Percentiles rank a stretch among this genome's conserved stretches.
These are phyloP conservation scores for Achaetomium macrosporum DNA, from an alignment of 2,329 filamentous ascomycete genomes.

Conservation along the genomic window DNA sequence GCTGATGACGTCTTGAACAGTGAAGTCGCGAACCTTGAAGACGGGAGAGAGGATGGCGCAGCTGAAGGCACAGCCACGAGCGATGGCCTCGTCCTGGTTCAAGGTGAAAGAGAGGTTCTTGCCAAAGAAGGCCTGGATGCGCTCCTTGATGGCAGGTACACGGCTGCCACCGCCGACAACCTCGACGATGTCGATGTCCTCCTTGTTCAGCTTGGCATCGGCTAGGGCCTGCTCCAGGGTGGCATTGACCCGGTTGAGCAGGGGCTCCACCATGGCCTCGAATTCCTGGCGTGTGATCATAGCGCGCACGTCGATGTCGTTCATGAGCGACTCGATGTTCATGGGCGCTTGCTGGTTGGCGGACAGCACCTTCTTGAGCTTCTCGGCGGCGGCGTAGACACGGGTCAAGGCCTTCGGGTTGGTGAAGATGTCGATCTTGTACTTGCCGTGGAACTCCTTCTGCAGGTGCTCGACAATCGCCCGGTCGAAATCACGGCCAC, in stretches of 20 bases:
- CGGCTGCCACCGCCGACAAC: conserved; percentile 92
- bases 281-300: conserved; percentile 93
- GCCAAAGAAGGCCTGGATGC: conserved; percentile 84
- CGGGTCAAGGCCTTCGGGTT: conserved; percentile 87
- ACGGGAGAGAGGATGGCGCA: conserved; percentile 95
- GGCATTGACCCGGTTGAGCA: conserved; percentile 64
- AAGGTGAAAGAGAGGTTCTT: conserved; percentile 92
- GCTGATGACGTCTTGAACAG: conserved; percentile 93
- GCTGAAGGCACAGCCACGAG: conserved; percentile 92
- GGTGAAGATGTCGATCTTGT: conserved; percentile 89
- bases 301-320: conserved; percentile 84
- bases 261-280: conserved; percentile 80
- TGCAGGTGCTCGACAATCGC: conserved; percentile 91
- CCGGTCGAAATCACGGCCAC: conserved; percentile 95
- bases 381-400: conserved; percentile 84
- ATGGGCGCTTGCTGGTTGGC: conserved; percentile 88
- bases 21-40: conserved; percentile 97
- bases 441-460: conserved; percentile 94
- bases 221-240: conserved; percentile 88
- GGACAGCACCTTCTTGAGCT: conserved; percentile 96
- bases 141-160: conserved; percentile 87
- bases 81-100: conserved; percentile 96
- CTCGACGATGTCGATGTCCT: conserved; percentile 91
- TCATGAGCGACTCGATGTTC: conserved; percentile 98
- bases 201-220: conserved; percentile 84